phyloP scores from a whole-genome alignment of 2,329 filamentous ascomycete genomes.

The Botrytis fragariae region DNA sequence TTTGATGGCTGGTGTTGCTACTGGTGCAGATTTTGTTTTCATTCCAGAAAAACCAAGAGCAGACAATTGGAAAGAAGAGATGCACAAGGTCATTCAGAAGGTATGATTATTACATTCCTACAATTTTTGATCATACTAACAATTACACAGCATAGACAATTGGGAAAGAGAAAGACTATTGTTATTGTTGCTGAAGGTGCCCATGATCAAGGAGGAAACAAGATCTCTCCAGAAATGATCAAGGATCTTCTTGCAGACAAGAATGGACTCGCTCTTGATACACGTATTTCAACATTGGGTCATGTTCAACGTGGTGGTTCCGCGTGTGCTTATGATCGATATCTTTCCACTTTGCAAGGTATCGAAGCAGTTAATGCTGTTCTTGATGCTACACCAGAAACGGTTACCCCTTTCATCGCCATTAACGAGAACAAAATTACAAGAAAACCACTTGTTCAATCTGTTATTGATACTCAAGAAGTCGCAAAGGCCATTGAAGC shows the following conservation, averaged over 20 bases:
- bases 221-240: conserved; percentile 77
- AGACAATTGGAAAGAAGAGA: conserved; percentile 84
- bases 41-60: conserved; percentile 90
- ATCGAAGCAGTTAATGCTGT: conserved; percentile 93
- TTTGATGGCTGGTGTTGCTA: conserved; percentile 92
- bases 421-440: conserved; percentile 98
- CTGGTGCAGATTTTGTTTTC: conserved; percentile 94
- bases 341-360: conserved; percentile 88
- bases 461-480: conserved; percentile 80
- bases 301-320: conserved; percentile 96
- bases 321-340: conserved; percentile 90
- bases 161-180: conserved; percentile 96
- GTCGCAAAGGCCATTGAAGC: conserved; percentile 78
- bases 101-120: conserved; percentile 43
- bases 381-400: conserved; percentile 82
- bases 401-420: conserved; percentile 90
- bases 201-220: conserved; percentile 77
- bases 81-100: conserved; percentile 74
- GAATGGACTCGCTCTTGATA: conserved; percentile 78
- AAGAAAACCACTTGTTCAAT: conserved; percentile 82
- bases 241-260: conserved; percentile 82
- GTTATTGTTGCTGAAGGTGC: conserved; percentile 97
- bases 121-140: conserved; percentile 17
- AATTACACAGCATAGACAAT: conserved; percentile 65
- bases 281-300: conserved; percentile 88